phyloP scores from a whole-genome alignment of 2,329 filamentous ascomycete species.

The Fusarium sp. region DNA sequence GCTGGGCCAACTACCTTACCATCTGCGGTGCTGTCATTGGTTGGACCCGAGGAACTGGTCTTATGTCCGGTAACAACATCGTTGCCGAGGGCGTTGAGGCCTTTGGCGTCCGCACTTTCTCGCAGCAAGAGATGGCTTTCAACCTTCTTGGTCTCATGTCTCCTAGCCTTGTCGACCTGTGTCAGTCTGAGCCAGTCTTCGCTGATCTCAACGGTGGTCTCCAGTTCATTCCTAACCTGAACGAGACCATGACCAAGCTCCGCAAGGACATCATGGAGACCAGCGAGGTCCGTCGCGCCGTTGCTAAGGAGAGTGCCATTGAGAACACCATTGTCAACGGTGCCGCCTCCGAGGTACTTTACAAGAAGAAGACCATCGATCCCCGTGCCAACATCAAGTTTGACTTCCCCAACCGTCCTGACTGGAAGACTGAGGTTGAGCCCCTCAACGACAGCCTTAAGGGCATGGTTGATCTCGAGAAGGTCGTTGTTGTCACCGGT shows the following conservation, averaged over 20 bases:
- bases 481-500: constrained; percentile 96
- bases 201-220: constrained; percentile 97
- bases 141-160: constrained; percentile 97
- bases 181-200: constrained; percentile 94
- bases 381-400: constrained; percentile 98
- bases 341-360: constrained; percentile 88
- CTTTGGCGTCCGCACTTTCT: constrained; percentile 97
- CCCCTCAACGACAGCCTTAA: constrained; percentile 89
- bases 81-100: constrained; percentile 97
- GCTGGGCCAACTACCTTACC: constrained; percentile 96
- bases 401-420: constrained; percentile 88
- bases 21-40: constrained; percentile 98
- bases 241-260: constrained; percentile 91
- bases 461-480: constrained; percentile 98
- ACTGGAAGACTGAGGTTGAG: constrained; percentile 91
- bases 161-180: constrained; percentile 91
- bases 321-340: constrained; percentile 99
- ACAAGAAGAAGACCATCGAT: constrained; percentile 93
- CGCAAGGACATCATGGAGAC: constrained; percentile 96
- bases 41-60: constrained; percentile 97
- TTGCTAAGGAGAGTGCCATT: constrained; percentile 93
- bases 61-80: constrained; percentile 98
- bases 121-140: constrained; percentile 99
- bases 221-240: constrained; percentile 96
- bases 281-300: constrained; percentile 90